Base-by-base conservation (phyloP, 371 early-diverging fungal species). In the Saksenaea vasiformis region DNA sequence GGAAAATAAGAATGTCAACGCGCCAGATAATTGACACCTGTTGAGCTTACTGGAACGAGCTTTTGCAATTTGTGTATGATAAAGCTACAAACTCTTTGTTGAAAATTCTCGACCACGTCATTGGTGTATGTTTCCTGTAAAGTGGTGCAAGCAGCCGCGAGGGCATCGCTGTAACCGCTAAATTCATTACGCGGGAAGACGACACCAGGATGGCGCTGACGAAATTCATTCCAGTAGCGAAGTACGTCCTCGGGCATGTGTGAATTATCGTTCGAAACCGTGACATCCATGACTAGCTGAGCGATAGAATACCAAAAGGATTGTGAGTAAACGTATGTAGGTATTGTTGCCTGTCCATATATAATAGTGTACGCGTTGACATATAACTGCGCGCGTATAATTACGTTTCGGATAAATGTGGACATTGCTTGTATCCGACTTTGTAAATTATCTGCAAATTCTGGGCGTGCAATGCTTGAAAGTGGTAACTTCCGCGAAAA, bases 201-300 rank as follows among this genome's bases (percentile, higher is more conserved):
- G 9, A 47, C 19, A 47, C 4, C 19, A 19, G 47, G 47, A 47
- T 47, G 47, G 3, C 19, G 47, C 19, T 19, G 3, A 3, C 19
- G 47, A 47, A 47, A 47, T 47, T 19, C 4, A 47, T 47, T 47
- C 78, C 80, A 19, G 76, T 84, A 47, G 78, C 85, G 13, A 78
- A 80, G 0, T 85, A 87, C 69, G 86, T 87, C 17, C 76, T 83
- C 47, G n/a, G 47, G 19, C 47, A 47, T 47, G 19, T 47, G 8
- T 19, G 47, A 19, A 47, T 47, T 47, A 9, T 15, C 22, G 19
- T 47, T 47, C 19, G 47, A 19, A 2, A 47, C 19, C 1, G 3
- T 4, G 19, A 47, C 19, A 47, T 47, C 22, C 47, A 47, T 47
- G 3, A 47, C 47, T 9, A 47, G 19, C 22, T 47, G 47, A 3